Evolutionary conservation across 768 basidiomycete species (phyloP).

Genomic region (Mycena galopus): DNA sequence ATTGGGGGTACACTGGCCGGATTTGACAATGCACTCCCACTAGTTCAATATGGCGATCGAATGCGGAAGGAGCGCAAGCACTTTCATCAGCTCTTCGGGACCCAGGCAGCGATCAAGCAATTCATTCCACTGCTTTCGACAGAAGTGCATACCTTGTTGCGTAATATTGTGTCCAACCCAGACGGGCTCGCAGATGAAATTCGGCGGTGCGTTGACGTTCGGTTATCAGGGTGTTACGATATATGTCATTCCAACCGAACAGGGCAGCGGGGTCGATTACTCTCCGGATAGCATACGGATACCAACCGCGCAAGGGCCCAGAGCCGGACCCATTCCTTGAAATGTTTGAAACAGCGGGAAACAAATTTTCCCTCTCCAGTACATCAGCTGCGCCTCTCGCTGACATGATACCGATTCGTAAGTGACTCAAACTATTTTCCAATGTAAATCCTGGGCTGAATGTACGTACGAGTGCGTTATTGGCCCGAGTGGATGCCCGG

Average conservation of each 20-base stretch:
- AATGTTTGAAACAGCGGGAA: constrained; percentile 12
- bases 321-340: not conserved
- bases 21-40: constrained; percentile 28
- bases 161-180: not conserved
- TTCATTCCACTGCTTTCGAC: constrained; percentile 1
- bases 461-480: constrained; percentile 13
- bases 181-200: not conserved
- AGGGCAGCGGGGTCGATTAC: not conserved
- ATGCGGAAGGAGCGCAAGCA: constrained; percentile 32
- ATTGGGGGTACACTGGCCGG: constrained; percentile 29
- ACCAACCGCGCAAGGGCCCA: not conserved
- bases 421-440: not conserved
- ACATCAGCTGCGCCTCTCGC: not conserved
- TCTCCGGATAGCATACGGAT: not conserved
- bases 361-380: not conserved
- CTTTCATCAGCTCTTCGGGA: constrained; percentile 32
- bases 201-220: not conserved
- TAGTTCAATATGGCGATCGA: constrained; percentile 30
- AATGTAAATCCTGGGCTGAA: not conserved
- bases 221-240: not conserved
- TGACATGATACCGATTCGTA: constrained; percentile 19
- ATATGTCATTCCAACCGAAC: not conserved
- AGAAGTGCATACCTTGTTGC: constrained; percentile 3
- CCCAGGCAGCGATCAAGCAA: constrained; percentile 3
- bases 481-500: constrained; percentile 31